phyloP scores from a whole-genome alignment of 1,139 yeast genomes.

The Suhomyces wounanorum region DNA sequence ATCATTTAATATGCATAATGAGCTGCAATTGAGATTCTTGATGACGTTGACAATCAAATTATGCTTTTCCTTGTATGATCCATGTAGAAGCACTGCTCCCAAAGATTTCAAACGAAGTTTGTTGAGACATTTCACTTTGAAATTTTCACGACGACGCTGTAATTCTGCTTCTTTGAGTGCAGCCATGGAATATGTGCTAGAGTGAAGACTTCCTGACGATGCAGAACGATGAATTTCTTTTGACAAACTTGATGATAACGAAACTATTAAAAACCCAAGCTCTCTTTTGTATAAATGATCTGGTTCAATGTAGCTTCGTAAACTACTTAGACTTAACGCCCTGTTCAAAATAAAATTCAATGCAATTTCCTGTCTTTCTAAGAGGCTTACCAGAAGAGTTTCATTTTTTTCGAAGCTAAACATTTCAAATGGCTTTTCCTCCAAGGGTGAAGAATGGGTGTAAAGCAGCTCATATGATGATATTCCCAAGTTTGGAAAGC shows the following conservation, averaged over 20 bases:
- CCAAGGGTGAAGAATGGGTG: conserved; percentile 4
- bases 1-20: conserved; percentile 1
- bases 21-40: conserved; percentile 14
- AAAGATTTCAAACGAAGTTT: conserved; percentile 23
- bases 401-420: conserved; percentile 9
- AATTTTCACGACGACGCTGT: conserved; percentile 13
- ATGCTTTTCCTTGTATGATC: conserved; percentile 39
- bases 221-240: conserved; percentile 31
- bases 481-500: conserved; percentile 28
- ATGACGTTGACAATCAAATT: conserved; percentile 26
- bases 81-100: conserved; percentile 30
- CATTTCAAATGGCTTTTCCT: conserved; percentile 10
- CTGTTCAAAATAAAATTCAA: conserved; percentile 33
- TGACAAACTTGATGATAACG: conserved; percentile 27
- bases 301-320: conserved; percentile 26
- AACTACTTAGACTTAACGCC: conserved; percentile 23
- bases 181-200: conserved; percentile 24
- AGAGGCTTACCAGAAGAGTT: conserved; percentile 14
- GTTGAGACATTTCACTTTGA: conserved; percentile 10
- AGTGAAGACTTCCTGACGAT: conserved; percentile 27
- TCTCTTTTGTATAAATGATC: conserved; percentile 23
- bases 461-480: conserved; percentile 16
- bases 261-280: conserved; percentile 22
- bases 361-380: conserved; percentile 38
- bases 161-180: conserved; percentile 16